Conservation (phyloP, 192 early-diverging fungal species). For the Coemansia pectinata region DNA sequence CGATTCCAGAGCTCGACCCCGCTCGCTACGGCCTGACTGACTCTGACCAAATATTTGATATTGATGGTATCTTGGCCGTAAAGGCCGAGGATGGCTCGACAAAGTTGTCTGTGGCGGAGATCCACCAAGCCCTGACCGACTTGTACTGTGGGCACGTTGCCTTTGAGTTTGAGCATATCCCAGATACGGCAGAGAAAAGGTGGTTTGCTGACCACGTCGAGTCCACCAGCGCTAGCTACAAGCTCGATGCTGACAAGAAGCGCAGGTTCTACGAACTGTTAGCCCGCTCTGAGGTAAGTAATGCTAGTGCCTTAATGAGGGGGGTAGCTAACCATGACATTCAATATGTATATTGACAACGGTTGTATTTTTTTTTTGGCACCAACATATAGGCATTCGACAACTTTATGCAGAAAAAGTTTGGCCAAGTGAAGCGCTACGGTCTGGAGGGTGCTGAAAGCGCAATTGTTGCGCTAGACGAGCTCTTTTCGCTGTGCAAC, state of each 20-base stretch:
- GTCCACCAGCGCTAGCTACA: conserved; percentile 28
- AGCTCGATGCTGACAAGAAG: conserved; percentile 55
- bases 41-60: conserved; percentile 57
- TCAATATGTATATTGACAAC: no score
- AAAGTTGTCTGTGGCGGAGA: conserved; percentile 64
- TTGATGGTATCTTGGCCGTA: conserved; percentile 71
- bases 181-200: conserved; percentile 78
- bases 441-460: conserved; percentile 96
- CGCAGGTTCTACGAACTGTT: conserved; percentile 77
- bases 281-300: conserved; percentile 69
- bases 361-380: background rate
- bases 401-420: conserved; percentile 97
- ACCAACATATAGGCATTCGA: conserved; percentile 74
- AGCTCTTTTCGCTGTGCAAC: conserved; percentile 68
- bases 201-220: conserved; percentile 91
- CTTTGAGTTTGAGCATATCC: conserved; percentile 94
- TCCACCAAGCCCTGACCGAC: conserved; percentile 69
- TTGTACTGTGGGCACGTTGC: conserved; percentile 84
- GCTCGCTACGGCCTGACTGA: conserved; percentile 79
- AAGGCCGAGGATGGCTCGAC: conserved; percentile 58
- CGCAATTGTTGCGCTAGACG: conserved; percentile 90
- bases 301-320: conserved; percentile 4
- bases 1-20: conserved; percentile 75
- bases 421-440: conserved; percentile 95
- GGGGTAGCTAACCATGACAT: no score